Evolutionary conservation across 2,329 filamentous ascomycete species (phyloP).

Genomic region (Aureobasidium zeae): DNA sequence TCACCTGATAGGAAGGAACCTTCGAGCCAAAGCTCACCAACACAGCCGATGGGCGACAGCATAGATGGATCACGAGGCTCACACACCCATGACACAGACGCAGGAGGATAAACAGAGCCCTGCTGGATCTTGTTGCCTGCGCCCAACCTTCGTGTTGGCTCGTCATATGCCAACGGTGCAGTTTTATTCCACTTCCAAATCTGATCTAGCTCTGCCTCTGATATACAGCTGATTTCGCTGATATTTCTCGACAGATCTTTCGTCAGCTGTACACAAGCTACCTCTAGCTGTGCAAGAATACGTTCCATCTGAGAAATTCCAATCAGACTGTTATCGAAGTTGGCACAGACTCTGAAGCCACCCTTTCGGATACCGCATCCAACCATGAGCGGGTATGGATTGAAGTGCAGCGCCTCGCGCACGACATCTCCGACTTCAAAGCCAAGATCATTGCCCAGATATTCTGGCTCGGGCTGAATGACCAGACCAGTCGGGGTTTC

Average conservation of each 20-base stretch:
- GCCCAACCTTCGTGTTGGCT: neutral
- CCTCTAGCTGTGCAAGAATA: conserved; percentile 16
- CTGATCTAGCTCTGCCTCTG: conserved; percentile 7
- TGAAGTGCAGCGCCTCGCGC: conserved; percentile 21
- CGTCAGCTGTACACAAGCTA: conserved; percentile 13
- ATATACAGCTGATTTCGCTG: conserved; percentile 12
- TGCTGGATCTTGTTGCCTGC: neutral
- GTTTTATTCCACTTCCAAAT: conserved; percentile 15
- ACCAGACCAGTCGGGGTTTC: conserved; percentile 48
- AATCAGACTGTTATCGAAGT: conserved; percentile 16
- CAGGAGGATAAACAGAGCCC: conserved; percentile 11
- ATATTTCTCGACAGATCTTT: conserved; percentile 2
- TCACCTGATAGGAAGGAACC: conserved; percentile 1
- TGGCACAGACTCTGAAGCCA: conserved; percentile 32
- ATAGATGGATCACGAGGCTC: conserved; percentile 21
- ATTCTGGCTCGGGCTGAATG: conserved; percentile 36
- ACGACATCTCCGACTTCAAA: conserved; percentile 19
- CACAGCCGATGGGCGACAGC: conserved; percentile 32
- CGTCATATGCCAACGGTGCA: conserved; percentile 6
- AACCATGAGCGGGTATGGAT: conserved; percentile 40
- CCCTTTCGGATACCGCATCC: conserved; percentile 36
- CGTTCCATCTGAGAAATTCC: conserved; percentile 13
- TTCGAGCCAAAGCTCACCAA: conserved; percentile 18
- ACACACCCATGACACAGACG: conserved; percentile 23
- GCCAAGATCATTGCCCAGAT: conserved; percentile 20